Base-by-base conservation (phyloP, 2,329 filamentous ascomycete genomes). In the Monilinia fructicola region DNA sequence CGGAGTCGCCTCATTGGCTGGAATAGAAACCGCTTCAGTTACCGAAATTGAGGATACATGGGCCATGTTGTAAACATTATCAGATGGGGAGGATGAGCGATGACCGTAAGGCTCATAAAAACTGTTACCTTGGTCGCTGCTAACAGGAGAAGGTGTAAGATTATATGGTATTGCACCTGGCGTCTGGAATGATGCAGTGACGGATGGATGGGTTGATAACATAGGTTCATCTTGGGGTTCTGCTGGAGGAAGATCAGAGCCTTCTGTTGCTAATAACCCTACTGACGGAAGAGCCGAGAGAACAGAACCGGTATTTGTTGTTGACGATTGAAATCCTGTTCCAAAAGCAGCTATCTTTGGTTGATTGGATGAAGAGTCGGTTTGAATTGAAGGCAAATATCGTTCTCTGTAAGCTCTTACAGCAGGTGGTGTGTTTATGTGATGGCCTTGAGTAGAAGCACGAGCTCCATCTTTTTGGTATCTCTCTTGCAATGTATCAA, bases 111-210 rank as follows among this genome's bases (percentile, higher is more conserved):
- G 44, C 14, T 35, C 28, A 23, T 35, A 12, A 28, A 4, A 38
- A 18, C 38, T 28, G 9, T 23, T 50, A 7, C 26, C 58, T 60
- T 50, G 58, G 5, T 16, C 12, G 31, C 44, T 60, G 6, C 5
- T 31, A 38, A 31, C 21, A 38, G 58, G 58, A 26, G 58, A 60
- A 26, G 58, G 58, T 1, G 58, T 50, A 21, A 60, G 26, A 16
- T 60, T 60, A 31, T 60, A 60, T 35, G 58, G 58, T 26, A 60
- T 14, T 16, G 58, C 58, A 38, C 58, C 58, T 23, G 58, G 58
- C 5, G 44, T 50, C n/a, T 50, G 58, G 44, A 50, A 50, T 50
- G 28, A 38, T 38, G 14, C 58, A 50, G n/a, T 40, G 14, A 50
- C 44, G 14, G 28, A 26, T 3, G 31, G 21, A 4, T 23, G 31